Base-by-base conservation (phyloP, 768 basidiomycete genomes). In the Favolaschia claudopus region DNA sequence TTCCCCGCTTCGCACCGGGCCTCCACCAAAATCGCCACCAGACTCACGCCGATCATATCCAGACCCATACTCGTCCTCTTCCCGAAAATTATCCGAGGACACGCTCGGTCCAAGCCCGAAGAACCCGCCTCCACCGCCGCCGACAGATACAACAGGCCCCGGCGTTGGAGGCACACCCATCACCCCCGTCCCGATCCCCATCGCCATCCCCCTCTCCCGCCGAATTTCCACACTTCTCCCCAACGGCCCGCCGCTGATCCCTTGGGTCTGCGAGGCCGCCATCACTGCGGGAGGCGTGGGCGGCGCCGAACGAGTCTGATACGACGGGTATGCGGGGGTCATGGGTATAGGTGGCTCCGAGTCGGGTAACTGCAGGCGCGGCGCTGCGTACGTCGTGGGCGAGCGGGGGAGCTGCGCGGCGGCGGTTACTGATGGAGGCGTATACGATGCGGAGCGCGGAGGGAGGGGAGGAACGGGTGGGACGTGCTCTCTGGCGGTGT, bases 281-380 rank as follows among this genome's bases (percentile, higher is more conserved):
- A 67, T 87, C 84, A 29, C 63, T n/a, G 83, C 81, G 58, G 82
- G 76, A 2, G 89, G 87, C 9, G 80, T 82, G 0, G 82, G 82
- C 9, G 84, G 77, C 19, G 82, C 75, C 7, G 77, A 77, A 33
- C 75, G 66, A 29, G 79, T 72, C 0, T 88, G 81, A 67, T 85
- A 93, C 2, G 89, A 81, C 14, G 91, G 90, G 66, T 91, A 91
- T 4, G 90, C 87, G 1, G 91, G 91, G 5, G 89, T 92, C 39
- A 79, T 79, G 0, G 89, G 85, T 1, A 51, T 65, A 62, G 54
- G 55, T 67, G 67, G 9, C 64, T 47, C 40, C 61, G 44, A 52
- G 58, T 55, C 55, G 32, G 42, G 62, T 17, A 57, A 44, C 37
- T 53, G 24, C 13, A 74, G 77, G 9, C 76, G 76, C 5, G 77